These are phyloP conservation scores for Cladosporium sp. DNA, from an alignment of 2,329 filamentous ascomycete species.

Conservation along the genomic window DNA sequence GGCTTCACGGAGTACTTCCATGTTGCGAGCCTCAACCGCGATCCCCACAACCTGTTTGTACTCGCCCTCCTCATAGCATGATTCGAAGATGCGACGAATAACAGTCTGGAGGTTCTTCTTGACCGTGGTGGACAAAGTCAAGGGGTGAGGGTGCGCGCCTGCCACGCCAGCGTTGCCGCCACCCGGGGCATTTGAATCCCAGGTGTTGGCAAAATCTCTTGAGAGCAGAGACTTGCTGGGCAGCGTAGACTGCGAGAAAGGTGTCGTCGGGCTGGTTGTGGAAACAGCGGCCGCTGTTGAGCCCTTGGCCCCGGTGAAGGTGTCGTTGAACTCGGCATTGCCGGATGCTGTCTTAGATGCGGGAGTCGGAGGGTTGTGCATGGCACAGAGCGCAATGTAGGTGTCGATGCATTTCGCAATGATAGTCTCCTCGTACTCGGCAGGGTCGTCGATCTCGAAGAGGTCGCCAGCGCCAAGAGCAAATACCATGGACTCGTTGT, in stretches of 20 bases:
- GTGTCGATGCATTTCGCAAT: slow-evolving; percentile 96
- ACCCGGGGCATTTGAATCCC: slow-evolving; percentile 50
- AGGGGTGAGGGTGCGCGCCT: slow-evolving; percentile 49
- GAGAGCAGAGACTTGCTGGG: slow-evolving; percentile 95
- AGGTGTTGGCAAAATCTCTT: slow-evolving; percentile 62
- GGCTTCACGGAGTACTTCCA: slow-evolving; percentile 77
- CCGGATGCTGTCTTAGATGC: slow-evolving; percentile 44
- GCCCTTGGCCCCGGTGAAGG: slow-evolving; percentile 63
- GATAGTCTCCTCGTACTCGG: slow-evolving; percentile 98
- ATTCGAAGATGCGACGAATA: slow-evolving; percentile 85
- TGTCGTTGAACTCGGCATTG: slow-evolving; percentile 67
- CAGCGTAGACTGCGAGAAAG: slow-evolving; percentile 87
- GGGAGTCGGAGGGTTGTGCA: slow-evolving; percentile 48
- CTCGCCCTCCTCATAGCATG: slow-evolving; percentile 75
- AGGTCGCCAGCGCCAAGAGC: slow-evolving; percentile 90
- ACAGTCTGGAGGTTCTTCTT: slow-evolving; percentile 75
- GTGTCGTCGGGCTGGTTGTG: slow-evolving; percentile 78
- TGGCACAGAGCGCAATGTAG: slow-evolving; percentile 75
- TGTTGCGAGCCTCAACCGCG: slow-evolving; percentile 86
- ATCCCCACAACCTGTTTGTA: slow-evolving; percentile 97
- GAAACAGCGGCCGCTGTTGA: slow-evolving; percentile 52
- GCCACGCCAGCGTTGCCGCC: slow-evolving; percentile 51
- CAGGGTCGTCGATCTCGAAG: slow-evolving; percentile 83
- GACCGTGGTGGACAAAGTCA: slow-evolving; percentile 66
- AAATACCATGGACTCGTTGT: slow-evolving; percentile 99